Evolutionary conservation across 1,139 yeast genomes (phyloP).

Genomic region (Diutina sp.): DNA sequence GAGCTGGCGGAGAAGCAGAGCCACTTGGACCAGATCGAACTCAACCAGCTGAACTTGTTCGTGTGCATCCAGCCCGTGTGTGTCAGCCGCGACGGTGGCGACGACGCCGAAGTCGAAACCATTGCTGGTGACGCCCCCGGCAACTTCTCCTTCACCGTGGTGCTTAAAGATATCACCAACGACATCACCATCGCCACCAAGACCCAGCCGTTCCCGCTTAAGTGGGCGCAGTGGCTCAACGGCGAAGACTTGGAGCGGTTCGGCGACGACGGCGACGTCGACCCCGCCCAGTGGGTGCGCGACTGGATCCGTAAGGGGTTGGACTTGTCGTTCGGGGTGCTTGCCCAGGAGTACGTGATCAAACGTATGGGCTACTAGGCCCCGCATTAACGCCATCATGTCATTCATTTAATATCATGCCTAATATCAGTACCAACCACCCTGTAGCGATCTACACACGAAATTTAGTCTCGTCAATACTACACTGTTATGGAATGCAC

Average conservation of each 20-base stretch:
- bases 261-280: conserved; percentile 32
- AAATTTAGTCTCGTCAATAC: too few species aligned
- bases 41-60: conserved; percentile 53
- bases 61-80: conserved; percentile 62
- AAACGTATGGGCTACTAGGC: conserved; percentile 72
- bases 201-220: conserved; percentile 81
- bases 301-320: conserved; percentile 86
- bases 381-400: not conserved
- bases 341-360: conserved; percentile 84
- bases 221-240: conserved; percentile 83
- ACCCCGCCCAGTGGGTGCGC: conserved; percentile 92
- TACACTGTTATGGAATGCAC: too few species aligned
- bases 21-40: conserved; percentile 9
- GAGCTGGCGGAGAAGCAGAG: conserved; percentile 10
- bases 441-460: too few species aligned
- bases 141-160: conserved; percentile 50
- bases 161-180: conserved; percentile 69
- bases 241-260: conserved; percentile 22
- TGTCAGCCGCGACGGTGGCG: conserved; percentile 5
- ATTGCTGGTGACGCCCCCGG: conserved; percentile 27
- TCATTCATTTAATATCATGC: not conserved
- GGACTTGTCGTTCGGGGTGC: conserved; percentile 65
- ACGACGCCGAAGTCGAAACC: conserved; percentile 22
- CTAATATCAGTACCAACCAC: too few species aligned
- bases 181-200: conserved; percentile 59